Evolutionary conservation across 345 rosid species (phyloP), one percentile per base, ranked within the genome.

Genomic region (Pistacia atlantica): DNA sequence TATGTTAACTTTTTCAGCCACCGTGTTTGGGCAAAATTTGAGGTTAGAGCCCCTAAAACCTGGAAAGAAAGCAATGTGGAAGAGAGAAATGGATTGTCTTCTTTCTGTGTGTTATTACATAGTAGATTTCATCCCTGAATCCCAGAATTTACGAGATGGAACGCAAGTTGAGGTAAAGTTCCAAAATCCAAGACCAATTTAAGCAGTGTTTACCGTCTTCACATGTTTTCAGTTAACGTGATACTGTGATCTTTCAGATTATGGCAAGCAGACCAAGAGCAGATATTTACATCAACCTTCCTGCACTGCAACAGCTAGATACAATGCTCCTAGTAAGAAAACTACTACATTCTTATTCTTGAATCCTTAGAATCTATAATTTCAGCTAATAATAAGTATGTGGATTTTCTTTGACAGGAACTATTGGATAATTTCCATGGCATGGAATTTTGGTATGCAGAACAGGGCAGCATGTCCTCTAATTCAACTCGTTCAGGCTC

Each of bases 371-470:
- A 28, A n/a, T 69, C 18, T 38, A 9, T 67, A 20, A 37, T 5
- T 31, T 17, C 52, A 37, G 62, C 14, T 73, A 52, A 52, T 73
- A 52, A 52, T 42, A 14, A 11, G 14, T 28, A 38, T 16, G 31
- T 25, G 11, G 2, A 38, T 59, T 77, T 74, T 31, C 11, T 78
- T 76, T 78, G 73, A 83, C 95, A 93, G 99, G 99, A 96, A 77
- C 87, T 88, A 74, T 73, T 96, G 84, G 99, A 91, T 51, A 83
- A 91, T 75, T 96, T 96, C 79, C 83, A 90, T 56, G 88, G 89
- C 73, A 83, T 77, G 11, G 98, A 96, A 76, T 96, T 96, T 84
- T 90, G 99, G 98, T 96, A 96, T 70, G 94, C 91, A 78, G 98
- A 96, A 71, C 89, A 90, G 65, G 98, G 99, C 28, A 91, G 93